phyloP scores from a whole-genome alignment of 805 yeast genomes.

The Sugiyamaella smithiae region DNA sequence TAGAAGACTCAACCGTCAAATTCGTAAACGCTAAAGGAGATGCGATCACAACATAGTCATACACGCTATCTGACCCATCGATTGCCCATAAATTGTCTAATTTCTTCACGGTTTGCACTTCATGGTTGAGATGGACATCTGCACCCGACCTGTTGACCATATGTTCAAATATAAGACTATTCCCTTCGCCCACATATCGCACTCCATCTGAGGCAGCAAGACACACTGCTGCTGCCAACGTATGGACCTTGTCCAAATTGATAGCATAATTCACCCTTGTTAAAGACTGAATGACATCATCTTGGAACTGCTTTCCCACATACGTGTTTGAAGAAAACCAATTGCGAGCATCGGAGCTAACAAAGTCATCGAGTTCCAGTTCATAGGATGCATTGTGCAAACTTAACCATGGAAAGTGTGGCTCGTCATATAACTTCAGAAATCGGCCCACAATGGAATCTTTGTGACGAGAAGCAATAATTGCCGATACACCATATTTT shows the following conservation, averaged over 20 bases:
- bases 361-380: conserved; percentile 33
- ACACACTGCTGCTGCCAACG: conserved; percentile 41
- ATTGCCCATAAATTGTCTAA: conserved; percentile 9
- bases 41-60: conserved; percentile 47
- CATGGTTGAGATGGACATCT: conserved; percentile 28
- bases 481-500: conserved; percentile 23
- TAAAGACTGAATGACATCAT: conserved; percentile 39
- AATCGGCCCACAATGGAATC: conserved; percentile 31
- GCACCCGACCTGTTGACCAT: conserved; percentile 41
- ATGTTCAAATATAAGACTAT: conserved; percentile 42
- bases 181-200: conserved; percentile 43
- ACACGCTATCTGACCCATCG: conserved; percentile 22
- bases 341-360: conserved; percentile 26
- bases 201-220: conserved; percentile 39
- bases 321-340: conserved; percentile 26
- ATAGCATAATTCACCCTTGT: conserved; percentile 47
- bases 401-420: conserved; percentile 39
- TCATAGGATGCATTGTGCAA: conserved; percentile 24
- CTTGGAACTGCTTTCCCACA: conserved; percentile 30
- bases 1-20: conserved; percentile 22
- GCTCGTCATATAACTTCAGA: conserved; percentile 32
- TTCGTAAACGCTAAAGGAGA: conserved; percentile 39
- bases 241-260: conserved; percentile 42
- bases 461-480: conserved; percentile 26
- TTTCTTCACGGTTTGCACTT: conserved; percentile 30